phyloP scores from a whole-genome alignment of 2,329 filamentous ascomycete genomes.

The Corynespora cassiicola region DNA sequence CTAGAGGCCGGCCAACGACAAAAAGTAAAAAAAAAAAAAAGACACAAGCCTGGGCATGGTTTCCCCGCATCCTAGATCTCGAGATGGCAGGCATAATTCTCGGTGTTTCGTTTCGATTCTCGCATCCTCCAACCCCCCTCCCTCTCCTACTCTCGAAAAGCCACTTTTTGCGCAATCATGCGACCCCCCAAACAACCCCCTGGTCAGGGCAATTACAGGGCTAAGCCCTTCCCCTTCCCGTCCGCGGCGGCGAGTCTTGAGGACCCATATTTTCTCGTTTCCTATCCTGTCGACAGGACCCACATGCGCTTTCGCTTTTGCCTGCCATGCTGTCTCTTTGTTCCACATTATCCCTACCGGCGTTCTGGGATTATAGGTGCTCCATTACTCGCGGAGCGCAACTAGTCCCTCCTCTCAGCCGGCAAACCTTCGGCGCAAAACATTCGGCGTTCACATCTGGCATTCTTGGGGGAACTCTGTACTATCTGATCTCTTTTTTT shows the following conservation, averaged over 20 bases:
- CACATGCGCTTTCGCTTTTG: not conserved
- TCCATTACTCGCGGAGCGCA: not conserved
- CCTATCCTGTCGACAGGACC: not conserved
- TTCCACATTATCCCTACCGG: not conserved
- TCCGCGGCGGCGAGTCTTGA: not conserved
- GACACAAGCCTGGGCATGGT: not conserved
- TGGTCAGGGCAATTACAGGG: not conserved
- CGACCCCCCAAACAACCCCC: slow-evolving; percentile 2
- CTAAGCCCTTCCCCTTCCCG: not conserved
- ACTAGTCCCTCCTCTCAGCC: not conserved
- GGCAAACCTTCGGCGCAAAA: too few relatives aligned
- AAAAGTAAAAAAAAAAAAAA: not conserved
- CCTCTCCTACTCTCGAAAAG: too few relatives aligned
- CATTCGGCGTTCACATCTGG: slow-evolving; percentile 1
- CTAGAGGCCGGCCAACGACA: slow-evolving; percentile 9
- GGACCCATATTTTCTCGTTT: not conserved
- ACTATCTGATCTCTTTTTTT: too few relatives aligned
- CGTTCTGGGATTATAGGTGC: not conserved
- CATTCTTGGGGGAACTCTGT: slow-evolving; percentile 3
- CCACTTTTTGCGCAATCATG: too few relatives aligned
- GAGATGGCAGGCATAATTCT: slow-evolving; percentile 7
- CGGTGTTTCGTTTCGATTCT: slow-evolving; percentile 16
- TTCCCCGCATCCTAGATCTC: slow-evolving; percentile 1
- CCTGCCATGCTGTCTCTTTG: not conserved
- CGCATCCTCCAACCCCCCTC: too few relatives aligned